Conservation (phyloP, 2,329 filamentous ascomycete genomes). For the Penicillium sp. region DNA sequence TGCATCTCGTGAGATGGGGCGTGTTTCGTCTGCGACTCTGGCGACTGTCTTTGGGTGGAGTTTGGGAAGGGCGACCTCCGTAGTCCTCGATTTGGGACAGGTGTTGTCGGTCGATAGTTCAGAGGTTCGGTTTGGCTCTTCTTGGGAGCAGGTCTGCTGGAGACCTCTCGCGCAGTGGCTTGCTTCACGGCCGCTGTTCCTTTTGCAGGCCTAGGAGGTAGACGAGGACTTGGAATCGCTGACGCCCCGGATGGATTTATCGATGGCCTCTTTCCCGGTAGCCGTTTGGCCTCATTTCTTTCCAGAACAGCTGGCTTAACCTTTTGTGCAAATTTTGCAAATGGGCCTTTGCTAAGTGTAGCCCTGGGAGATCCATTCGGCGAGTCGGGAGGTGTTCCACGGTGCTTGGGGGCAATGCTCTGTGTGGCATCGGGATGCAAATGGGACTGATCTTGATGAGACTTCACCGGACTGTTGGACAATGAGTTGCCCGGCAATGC, state of each 20-base stretch:
- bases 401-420: neutral
- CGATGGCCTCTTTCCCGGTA: conserved; percentile 13
- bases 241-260: conserved; percentile 14
- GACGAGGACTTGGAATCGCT: conserved; percentile 1
- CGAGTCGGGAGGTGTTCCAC: conserved; percentile 10
- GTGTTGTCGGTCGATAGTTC: conserved; percentile 15
- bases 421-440: conserved; percentile 6
- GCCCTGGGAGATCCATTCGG: conserved; percentile 24
- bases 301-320: conserved; percentile 29
- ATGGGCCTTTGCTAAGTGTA: conserved; percentile 26
- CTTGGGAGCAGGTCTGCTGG: conserved; percentile 9
- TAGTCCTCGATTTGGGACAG: conserved; percentile 30
- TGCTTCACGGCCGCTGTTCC: conserved; percentile 19
- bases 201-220: conserved; percentile 18
- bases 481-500: neutral
- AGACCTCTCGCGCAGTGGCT: conserved; percentile 9
- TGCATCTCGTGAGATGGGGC: conserved; percentile 14
- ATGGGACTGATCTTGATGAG: neutral
- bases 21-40: conserved; percentile 22
- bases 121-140: conserved; percentile 11
- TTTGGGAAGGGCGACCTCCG: conserved; percentile 29
- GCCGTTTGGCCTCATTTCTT: conserved; percentile 26
- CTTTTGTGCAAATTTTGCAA: conserved; percentile 37
- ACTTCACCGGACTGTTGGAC: neutral
- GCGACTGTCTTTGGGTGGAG: conserved; percentile 21